A percentile compares a stretch with the other conserved stretches of the same genome.
These are phyloP conservation scores for Paramyrothecium roridum DNA, from an alignment of 2,329 filamentous ascomycete species.

Conservation along the genomic window DNA sequence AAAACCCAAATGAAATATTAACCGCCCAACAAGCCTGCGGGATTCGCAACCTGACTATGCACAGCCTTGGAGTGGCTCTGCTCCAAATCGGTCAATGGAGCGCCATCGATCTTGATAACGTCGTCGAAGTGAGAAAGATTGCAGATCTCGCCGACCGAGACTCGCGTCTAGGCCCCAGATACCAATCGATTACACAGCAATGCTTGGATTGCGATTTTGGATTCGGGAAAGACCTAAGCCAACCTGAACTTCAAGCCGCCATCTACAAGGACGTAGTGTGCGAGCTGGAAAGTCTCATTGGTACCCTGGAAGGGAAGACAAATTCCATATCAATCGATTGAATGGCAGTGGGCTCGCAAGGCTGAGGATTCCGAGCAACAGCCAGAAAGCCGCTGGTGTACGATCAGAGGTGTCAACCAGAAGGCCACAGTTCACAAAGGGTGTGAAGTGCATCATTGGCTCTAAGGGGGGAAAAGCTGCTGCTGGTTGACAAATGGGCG, in stretches of 20 bases:
- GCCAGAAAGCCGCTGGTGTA: too few relatives aligned
- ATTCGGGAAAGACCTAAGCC: not conserved
- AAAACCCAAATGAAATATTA: not conserved
- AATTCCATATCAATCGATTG: too few relatives aligned
- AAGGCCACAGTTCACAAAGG: too few relatives aligned
- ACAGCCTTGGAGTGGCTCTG: not conserved
- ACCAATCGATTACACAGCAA: not conserved
- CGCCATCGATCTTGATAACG: not conserved
- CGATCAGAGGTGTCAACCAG: too few relatives aligned
- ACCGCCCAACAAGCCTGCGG: not conserved
- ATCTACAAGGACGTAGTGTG: not conserved
- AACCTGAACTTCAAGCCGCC: not conserved
- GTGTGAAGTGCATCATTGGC: too few relatives aligned
- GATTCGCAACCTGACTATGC: not conserved
- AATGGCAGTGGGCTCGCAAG: too few relatives aligned
- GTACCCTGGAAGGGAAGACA: not conserved
- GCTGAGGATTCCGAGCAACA: too few relatives aligned
- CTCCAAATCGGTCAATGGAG: not conserved
- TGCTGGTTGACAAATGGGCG: too few relatives aligned
- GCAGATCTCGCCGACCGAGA: not conserved
- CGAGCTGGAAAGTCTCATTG: not conserved
- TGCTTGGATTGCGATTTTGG: slow-evolving; percentile 1
- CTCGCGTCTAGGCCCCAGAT: not conserved
- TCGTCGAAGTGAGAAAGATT: not conserved
- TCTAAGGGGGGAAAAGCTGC: too few relatives aligned